Evolutionary conservation across 306 rosid species (phyloP).

Genomic region (Dalbergia oliveri): DNA sequence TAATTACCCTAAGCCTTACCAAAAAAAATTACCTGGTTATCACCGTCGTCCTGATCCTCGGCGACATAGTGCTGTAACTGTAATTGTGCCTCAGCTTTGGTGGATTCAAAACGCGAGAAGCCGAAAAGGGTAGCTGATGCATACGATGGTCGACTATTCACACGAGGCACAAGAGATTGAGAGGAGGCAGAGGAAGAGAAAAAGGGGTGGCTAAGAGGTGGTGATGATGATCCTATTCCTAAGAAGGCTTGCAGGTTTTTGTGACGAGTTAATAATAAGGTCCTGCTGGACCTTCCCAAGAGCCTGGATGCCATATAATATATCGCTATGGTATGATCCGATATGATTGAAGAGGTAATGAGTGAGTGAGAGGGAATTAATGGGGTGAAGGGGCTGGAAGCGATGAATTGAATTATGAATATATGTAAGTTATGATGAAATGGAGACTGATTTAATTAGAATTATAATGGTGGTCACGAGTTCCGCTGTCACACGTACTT

Average conservation of each 20-base stretch:
- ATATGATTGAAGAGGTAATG: not conserved
- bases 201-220: not conserved
- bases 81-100: slow-evolving; percentile 50
- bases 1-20: no score
- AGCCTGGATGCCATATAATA: slow-evolving; percentile 42
- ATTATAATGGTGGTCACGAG: not conserved
- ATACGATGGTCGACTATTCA: not conserved
- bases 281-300: slow-evolving; percentile 36
- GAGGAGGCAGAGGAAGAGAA: slow-evolving; percentile 1
- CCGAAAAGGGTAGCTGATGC: not conserved
- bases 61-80: slow-evolving; percentile 29
- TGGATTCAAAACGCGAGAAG: slow-evolving; percentile 52
- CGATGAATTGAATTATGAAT: not conserved
- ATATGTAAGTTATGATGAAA: not conserved
- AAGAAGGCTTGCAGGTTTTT: not conserved
- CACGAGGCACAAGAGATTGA: not conserved
- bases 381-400: not conserved
- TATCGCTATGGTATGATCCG: not conserved
- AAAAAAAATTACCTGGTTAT: slow-evolving; percentile 52
- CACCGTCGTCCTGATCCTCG: slow-evolving; percentile 8
- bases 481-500: not conserved
- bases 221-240: not conserved
- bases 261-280: not conserved
- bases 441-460: not conserved
- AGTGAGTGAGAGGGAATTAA: not conserved